Conservation (phyloP, 179 eudicot species). For the Nepenthes alata region DNA sequence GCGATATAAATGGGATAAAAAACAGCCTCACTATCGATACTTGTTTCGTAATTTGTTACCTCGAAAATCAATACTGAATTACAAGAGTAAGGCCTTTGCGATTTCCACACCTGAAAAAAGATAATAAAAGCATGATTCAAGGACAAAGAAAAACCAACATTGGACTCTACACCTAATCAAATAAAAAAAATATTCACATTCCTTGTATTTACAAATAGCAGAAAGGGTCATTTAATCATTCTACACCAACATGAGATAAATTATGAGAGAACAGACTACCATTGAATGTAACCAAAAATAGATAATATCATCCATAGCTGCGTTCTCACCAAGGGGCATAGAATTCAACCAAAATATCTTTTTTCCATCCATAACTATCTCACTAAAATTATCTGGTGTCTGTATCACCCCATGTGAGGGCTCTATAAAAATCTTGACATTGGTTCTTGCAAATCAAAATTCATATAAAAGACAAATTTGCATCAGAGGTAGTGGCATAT, state of each 20-base stretch:
- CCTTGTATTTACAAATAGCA: background rate
- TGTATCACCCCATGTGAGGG: conserved; percentile 20
- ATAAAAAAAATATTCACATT: background rate
- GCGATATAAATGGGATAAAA: too few species aligned
- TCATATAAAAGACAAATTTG: background rate
- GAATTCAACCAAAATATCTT: conserved; percentile 85
- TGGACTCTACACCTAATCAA: conserved; percentile 2
- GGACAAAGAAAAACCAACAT: background rate
- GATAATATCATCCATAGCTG: background rate
- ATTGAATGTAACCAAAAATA: too few species aligned
- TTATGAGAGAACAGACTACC: too few species aligned
- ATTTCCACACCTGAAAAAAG: conserved; percentile 75
- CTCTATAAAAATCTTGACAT: conserved; percentile 67
- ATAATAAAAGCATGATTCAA: background rate
- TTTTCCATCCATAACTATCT: conserved; percentile 67
- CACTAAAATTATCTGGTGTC: conserved; percentile 67
- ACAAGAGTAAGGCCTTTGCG: conserved; percentile 94
- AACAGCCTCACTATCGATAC: too few species aligned
- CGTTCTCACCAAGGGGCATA: conserved; percentile 82
- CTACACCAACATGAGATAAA: too few species aligned
- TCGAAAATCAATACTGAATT: too few species aligned
- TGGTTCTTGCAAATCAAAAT: conserved; percentile 44
- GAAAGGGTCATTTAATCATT: too few species aligned
- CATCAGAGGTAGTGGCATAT: too few species aligned
- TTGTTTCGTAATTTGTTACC: too few species aligned